Conservation (phyloP, 163 green algal genomes). For the Chlamydomonas reinhardtii region DNA sequence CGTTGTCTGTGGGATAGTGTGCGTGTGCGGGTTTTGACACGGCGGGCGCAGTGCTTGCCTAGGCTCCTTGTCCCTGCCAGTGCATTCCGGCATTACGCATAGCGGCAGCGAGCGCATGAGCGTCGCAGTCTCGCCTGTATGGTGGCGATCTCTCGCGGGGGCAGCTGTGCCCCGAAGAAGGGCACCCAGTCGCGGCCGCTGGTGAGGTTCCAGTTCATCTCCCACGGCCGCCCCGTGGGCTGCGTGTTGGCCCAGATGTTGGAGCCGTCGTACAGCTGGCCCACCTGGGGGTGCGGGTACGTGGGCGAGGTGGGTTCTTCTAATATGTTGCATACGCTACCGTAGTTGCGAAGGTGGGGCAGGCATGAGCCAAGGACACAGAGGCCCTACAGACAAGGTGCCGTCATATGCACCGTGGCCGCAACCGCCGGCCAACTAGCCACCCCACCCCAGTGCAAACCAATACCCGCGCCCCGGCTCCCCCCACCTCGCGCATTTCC, state of each 20-base stretch:
- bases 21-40: not conserved
- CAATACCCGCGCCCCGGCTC: too few relatives aligned
- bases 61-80: too few relatives aligned
- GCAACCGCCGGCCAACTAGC: too few relatives aligned
- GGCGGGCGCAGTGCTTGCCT: too few relatives aligned
- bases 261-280: conserved; percentile 63
- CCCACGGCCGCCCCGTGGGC: conserved; percentile 59
- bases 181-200: conserved; percentile 52
- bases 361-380: too few relatives aligned
- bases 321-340: too few relatives aligned
- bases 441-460: too few relatives aligned
- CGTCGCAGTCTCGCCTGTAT: conserved; percentile 52
- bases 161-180: conserved; percentile 67
- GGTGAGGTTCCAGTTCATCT: conserved; percentile 65
- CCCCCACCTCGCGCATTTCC: conserved; percentile 67
- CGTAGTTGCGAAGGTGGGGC: too few relatives aligned
- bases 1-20: conserved; percentile 10
- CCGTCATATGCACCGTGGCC: too few relatives aligned
- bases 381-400: too few relatives aligned
- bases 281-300: conserved; percentile 52
- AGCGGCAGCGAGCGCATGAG: too few relatives aligned
- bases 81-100: too few relatives aligned
- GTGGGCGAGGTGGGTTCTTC: not conserved
- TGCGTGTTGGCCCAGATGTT: conserved; percentile 81
- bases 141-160: conserved; percentile 60